phyloP scores from a whole-genome alignment of 495 filamentous ascomycete genomes.

The Aspergillus affinis region DNA sequence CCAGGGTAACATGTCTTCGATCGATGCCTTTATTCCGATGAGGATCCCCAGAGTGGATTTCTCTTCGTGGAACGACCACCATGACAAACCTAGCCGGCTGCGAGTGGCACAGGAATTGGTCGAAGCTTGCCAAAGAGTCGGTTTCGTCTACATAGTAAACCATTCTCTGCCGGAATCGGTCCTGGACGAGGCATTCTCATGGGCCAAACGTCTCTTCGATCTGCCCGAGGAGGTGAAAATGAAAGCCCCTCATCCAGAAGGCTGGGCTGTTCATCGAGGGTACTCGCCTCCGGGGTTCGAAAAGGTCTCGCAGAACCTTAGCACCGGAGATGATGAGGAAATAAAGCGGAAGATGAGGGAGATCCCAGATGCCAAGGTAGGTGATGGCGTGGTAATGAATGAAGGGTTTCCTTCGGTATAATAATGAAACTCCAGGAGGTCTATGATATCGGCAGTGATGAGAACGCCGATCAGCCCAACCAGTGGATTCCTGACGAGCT shows the following conservation, averaged over 20 bases:
- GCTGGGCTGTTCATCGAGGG: conserved; percentile 57
- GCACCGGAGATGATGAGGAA: conserved; percentile 42
- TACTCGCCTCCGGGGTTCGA: conserved; percentile 66
- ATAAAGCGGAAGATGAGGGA: conserved; percentile 30
- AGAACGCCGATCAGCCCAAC: conserved; percentile 57
- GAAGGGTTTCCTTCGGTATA: background rate
- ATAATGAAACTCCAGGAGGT: conserved; percentile 48
- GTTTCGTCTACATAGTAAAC: conserved; percentile 60
- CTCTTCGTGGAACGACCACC: conserved; percentile 32
- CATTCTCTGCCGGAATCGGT: conserved; percentile 47
- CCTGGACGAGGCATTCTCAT: conserved; percentile 54
- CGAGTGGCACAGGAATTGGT: conserved; percentile 49
- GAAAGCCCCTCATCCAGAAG: conserved; percentile 61
- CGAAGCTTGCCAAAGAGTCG: conserved; percentile 54
- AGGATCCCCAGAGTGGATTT: conserved; percentile 58
- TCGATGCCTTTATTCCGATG: conserved; percentile 10
- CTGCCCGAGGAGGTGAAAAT: conserved; percentile 46
- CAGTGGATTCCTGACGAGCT: conserved; percentile 60
- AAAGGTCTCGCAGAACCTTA: conserved; percentile 62
- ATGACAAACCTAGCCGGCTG: conserved; percentile 32
- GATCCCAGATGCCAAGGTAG: conserved; percentile 39
- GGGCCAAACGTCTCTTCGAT: conserved; percentile 49
- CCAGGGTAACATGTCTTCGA: background rate
- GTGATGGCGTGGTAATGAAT: background rate
- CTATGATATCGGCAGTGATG: conserved; percentile 65